Percentiles rank a stretch among this genome's conserved stretches.
Evolutionary conservation across 257 asterid species (phyloP).

Genomic region (Solanum rostratum): DNA sequence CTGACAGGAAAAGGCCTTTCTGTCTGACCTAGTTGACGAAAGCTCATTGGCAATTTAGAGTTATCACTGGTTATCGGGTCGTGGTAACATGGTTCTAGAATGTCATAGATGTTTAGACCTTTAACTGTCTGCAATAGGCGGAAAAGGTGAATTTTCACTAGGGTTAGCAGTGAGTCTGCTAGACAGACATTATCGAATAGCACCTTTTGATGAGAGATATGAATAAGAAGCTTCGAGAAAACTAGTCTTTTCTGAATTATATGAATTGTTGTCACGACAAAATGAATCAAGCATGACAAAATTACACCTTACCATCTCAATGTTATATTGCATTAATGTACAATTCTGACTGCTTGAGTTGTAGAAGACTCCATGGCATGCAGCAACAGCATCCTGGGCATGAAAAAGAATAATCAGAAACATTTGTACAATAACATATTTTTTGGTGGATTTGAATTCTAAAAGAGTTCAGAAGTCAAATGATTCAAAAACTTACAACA

Average conservation of each 20-base stretch:
- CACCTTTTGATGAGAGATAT: no score
- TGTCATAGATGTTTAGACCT: slow-evolving; percentile 63
- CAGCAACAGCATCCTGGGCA: slow-evolving; percentile 45
- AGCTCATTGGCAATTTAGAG: slow-evolving; percentile 56
- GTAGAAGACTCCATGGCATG: slow-evolving; percentile 59
- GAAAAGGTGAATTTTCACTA: background rate
- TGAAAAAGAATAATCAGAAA: slow-evolving; percentile 10
- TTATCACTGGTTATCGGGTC: slow-evolving; percentile 15
- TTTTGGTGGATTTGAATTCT: background rate
- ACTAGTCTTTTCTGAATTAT: no score
- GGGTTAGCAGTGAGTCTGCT: no score
- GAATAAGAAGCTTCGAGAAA: no score
- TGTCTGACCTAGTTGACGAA: slow-evolving; percentile 86
- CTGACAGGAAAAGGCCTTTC: slow-evolving; percentile 73
- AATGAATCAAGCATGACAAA: background rate
- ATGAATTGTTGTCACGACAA: background rate
- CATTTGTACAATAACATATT: background rate
- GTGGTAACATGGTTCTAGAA: slow-evolving; percentile 93
- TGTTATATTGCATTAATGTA: slow-evolving; percentile 32
- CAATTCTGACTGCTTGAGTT: slow-evolving; percentile 35
- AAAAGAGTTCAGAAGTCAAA: background rate
- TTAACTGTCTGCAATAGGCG: slow-evolving; percentile 35
- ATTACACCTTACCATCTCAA: slow-evolving; percentile 40
- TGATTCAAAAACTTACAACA: background rate
- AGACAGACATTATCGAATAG: no score